Base-by-base conservation (phyloP, 768 basidiomycete genomes). In the Leccinum barrowsii region DNA sequence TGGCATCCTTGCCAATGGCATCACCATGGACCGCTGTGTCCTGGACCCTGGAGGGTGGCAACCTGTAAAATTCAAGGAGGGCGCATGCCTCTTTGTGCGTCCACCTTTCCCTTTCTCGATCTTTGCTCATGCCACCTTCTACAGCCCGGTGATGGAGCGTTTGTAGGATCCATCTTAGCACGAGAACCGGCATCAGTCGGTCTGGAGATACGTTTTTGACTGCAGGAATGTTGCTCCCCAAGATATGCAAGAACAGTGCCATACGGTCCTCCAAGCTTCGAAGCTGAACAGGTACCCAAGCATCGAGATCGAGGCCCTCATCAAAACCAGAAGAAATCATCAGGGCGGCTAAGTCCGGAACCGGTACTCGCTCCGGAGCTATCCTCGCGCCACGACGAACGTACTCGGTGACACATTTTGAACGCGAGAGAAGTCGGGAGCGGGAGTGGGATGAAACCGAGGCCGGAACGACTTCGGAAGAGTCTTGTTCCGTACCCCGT, bases 51-150 rank as follows among this genome's bases (percentile, higher is more conserved):
- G 58, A 60, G 60, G 56, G 59, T 21, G 55, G 50, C 21, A 37
- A 46, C 50, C 56, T 40, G 69, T 85, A 84, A 32, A 83, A 76
- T 0, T 81, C 74, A 46, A 92, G 76, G 65, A 90, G 78, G 28
- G 81, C 82, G 3, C 66, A 75, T 4, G 82, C 86, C 67, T 93
- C 90, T 5, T 70, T 73, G 59, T 71, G 76, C 0, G 85, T 86
- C 90, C 90, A 93, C 24, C 81, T 76, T 67, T 89, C 89, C 61
- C 77, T 79, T 59, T 85, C 81, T 42, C 83, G 79, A n/a, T 83
- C 85, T 64, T 79, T 83, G 59, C 75, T 83, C 17, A 71, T 67
- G 1, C 74, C 73, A 42, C 62, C 77, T 63, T 83, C 85, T 52
- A 76, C 61, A 24, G 83, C 81, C 17, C 87, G 81, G 7, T 61